Evolutionary conservation across 2,329 filamentous ascomycete species (phyloP).

Genomic region (Talaromyces sp.): DNA sequence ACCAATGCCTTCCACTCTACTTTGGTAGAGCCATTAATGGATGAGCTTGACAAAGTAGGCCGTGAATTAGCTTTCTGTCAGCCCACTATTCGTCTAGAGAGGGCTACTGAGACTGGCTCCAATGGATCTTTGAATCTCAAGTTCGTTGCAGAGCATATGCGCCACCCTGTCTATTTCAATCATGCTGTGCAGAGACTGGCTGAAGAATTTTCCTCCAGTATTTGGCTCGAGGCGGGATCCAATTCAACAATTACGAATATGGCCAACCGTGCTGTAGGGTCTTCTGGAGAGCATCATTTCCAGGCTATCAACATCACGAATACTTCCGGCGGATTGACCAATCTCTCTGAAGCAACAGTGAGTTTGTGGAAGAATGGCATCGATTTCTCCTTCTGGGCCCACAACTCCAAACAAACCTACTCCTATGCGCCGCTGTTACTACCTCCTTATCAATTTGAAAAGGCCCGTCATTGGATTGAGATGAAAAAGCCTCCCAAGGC

Average conservation of each 20-base stretch:
- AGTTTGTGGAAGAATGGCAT: constrained; percentile 31
- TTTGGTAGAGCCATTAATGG: constrained; percentile 36
- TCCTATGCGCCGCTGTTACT: constrained; percentile 23
- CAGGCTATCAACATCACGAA: too few relatives aligned
- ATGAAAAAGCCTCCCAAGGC: constrained; percentile 5
- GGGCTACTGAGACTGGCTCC: constrained; percentile 1
- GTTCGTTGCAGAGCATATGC: constrained; percentile 37
- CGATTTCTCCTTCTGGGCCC: constrained; percentile 28
- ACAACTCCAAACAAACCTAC: constrained; percentile 20
- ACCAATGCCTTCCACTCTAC: constrained; percentile 50
- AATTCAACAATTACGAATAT: constrained; percentile 35
- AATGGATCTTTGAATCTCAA: background rate
- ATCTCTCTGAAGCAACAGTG: constrained; percentile 5
- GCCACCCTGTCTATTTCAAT: constrained; percentile 47
- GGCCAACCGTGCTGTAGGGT: constrained; percentile 27
- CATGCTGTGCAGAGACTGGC: constrained; percentile 42
- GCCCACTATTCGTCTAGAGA: constrained; percentile 40
- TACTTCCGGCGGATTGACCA: background rate
- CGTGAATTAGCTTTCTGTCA: constrained; percentile 31
- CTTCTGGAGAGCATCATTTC: constrained; percentile 15
- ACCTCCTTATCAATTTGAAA: constrained; percentile 39
- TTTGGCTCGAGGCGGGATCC: constrained; percentile 40
- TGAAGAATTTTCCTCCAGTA: constrained; percentile 22
- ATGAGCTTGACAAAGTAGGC: constrained; percentile 26
- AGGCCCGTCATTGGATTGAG: constrained; percentile 31